Percentiles rank a stretch among this genome's conserved stretches.
phyloP scores from a whole-genome alignment of 768 basidiomycete species.

The Obba rivulosa region DNA sequence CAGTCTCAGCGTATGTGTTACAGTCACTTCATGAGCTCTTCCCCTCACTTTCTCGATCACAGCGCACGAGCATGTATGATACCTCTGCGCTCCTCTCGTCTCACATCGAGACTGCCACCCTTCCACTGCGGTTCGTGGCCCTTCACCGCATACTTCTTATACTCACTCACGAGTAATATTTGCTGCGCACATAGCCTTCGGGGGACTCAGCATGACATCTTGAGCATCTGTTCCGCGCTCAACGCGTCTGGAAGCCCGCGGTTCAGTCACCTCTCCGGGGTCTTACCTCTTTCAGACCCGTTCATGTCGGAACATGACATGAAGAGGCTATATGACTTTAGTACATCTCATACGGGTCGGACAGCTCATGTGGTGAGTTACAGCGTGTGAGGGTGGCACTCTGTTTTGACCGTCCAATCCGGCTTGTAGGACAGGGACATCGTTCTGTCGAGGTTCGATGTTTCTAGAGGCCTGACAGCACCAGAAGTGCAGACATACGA shows the following conservation, averaged over 20 bases:
- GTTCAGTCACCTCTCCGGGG: constrained; percentile 53
- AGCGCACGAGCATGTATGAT: constrained; percentile 24
- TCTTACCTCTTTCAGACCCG: constrained; percentile 35
- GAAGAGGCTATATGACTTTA: constrained; percentile 15
- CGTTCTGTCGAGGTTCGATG: constrained; percentile 41
- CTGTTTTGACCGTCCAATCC: neutral
- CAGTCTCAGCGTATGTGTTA: constrained; percentile 19
- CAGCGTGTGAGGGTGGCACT: neutral
- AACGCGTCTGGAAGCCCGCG: constrained; percentile 49
- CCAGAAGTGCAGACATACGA: constrained; percentile 32
- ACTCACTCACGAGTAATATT: too few relatives aligned
- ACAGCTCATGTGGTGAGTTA: neutral
- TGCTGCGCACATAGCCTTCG: constrained; percentile 26
- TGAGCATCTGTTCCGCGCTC: constrained; percentile 40
- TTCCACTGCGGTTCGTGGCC: constrained; percentile 25
- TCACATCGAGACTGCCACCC: constrained; percentile 31
- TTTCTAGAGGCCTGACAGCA: constrained; percentile 55
- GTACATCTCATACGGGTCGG: neutral
- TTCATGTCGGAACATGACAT: constrained; percentile 2
- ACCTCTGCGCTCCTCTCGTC: constrained; percentile 31
- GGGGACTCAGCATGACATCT: constrained; percentile 33
- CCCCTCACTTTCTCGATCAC: neutral
- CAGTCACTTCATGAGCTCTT: neutral
- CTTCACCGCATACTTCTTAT: neutral
- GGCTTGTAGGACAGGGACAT: constrained; percentile 5